Percentiles rank a stretch among this genome's conserved stretches.
phyloP scores from a whole-genome alignment of 2,329 filamentous ascomycete genomes.

The Colletotrichum sp. region DNA sequence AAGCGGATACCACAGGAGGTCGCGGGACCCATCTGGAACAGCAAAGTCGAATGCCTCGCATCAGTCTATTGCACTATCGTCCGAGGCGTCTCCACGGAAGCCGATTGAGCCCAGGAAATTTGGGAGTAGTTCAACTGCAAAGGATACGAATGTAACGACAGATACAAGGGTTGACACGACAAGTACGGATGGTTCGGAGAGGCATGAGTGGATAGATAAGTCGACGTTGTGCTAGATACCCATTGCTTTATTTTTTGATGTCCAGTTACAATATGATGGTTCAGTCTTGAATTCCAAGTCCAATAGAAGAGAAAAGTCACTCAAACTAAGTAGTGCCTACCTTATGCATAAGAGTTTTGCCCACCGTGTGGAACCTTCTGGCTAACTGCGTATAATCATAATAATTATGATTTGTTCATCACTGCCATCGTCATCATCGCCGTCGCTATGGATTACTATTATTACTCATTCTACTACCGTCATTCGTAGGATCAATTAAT shows the following conservation, averaged over 20 bases:
- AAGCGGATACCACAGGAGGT: background rate
- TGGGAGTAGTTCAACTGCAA: background rate
- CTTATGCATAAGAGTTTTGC: too few species aligned
- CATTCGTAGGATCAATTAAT: fast-evolving
- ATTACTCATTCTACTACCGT: fast-evolving
- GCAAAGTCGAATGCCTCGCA: background rate
- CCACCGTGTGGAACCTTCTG: too few species aligned
- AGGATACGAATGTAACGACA: background rate
- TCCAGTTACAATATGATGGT: background rate
- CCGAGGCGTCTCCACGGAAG: background rate
- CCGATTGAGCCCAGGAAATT: background rate
- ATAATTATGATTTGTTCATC: too few species aligned
- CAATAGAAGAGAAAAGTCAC: too few species aligned
- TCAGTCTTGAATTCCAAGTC: too few species aligned
- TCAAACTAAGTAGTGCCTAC: too few species aligned
- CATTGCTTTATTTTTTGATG: background rate
- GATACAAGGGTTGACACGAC: background rate
- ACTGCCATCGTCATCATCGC: too few species aligned
- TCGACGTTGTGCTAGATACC: background rate
- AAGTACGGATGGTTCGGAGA: background rate
- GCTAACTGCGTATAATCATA: too few species aligned
- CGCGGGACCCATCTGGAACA: background rate
- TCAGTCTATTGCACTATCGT: background rate
- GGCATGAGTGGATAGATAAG: constrained; percentile 47
- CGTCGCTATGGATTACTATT: too few species aligned